These are phyloP conservation scores for Nyssa sinensis DNA, from an alignment of 148 eudicot species.

Conservation along the genomic window DNA sequence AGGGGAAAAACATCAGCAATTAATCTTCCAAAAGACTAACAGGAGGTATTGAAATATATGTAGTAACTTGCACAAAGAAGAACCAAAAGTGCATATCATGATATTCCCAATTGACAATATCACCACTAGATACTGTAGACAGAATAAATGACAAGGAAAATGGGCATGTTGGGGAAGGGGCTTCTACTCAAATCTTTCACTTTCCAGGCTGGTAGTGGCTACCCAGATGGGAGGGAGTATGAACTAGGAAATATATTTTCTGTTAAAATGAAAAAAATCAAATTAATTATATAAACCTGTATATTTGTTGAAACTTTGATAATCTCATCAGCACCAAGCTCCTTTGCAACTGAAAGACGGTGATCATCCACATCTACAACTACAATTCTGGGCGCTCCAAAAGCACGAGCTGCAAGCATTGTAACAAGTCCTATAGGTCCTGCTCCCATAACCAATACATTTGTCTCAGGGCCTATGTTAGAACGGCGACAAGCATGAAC, in stretches of 20 bases:
- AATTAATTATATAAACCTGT: conserved; percentile 36
- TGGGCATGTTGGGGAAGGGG: neutral
- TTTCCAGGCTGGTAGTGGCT: too few species aligned
- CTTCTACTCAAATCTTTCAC: neutral
- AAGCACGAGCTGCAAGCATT: conserved; percentile 90
- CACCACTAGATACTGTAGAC: neutral
- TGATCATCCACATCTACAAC: conserved; percentile 75
- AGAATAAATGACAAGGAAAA: neutral
- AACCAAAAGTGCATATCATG: neutral
- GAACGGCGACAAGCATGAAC: conserved; percentile 91
- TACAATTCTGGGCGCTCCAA: conserved; percentile 77
- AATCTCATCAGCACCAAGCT: conserved; percentile 72
- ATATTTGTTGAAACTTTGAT: conserved; percentile 66
- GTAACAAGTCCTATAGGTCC: conserved; percentile 90
- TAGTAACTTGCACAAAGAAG: neutral
- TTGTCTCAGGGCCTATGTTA: conserved; percentile 68
- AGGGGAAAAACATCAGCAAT: too few species aligned
- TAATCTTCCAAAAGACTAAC: too few species aligned
- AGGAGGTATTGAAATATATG: neutral
- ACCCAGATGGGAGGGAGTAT: too few species aligned
- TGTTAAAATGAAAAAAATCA: neutral
- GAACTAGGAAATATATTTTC: neutral
- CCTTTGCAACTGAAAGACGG: conserved; percentile 75
- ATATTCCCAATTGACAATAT: too few species aligned
- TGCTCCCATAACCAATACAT: conserved; percentile 75